These are phyloP conservation scores for Phytopythium helicoides DNA, from an alignment of 352 stramenopile genomes.

Conservation along the genomic window DNA sequence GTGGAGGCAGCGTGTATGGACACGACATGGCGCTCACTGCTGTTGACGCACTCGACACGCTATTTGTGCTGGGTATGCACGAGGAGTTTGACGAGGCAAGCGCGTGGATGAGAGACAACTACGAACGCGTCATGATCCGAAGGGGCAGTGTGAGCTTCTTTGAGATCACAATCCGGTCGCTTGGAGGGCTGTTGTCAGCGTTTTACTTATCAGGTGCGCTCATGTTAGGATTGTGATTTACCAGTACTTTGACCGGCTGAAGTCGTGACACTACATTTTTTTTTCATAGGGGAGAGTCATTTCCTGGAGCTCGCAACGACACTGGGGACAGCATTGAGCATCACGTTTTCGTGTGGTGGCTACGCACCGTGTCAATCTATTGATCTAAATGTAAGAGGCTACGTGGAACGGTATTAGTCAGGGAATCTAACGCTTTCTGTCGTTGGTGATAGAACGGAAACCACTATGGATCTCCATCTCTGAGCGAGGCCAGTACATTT, in stretches of 20 bases:
- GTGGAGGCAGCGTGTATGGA: constrained; percentile 22
- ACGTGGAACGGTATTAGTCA: background rate
- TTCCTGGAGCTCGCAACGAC: constrained; percentile 39
- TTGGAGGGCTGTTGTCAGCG: constrained; percentile 54
- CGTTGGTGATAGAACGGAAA: constrained; percentile 9
- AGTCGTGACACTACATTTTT: too few relatives aligned
- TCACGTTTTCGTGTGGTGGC: constrained; percentile 31
- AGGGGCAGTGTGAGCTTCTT: constrained; percentile 49
- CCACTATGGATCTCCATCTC: constrained; percentile 16
- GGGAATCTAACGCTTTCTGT: background rate
- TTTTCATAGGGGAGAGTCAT: constrained; percentile 28
- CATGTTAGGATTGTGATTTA: too few relatives aligned
- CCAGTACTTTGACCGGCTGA: too few relatives aligned
- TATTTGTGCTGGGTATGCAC: constrained; percentile 59
- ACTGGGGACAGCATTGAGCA: constrained; percentile 31
- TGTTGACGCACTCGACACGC: constrained; percentile 67
- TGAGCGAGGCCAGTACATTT: constrained; percentile 55
- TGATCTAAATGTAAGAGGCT: constrained; percentile 29
- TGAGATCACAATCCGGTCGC: constrained; percentile 55
- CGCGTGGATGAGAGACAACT: constrained; percentile 45
- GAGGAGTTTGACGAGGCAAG: constrained; percentile 64
- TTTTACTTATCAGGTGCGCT: constrained; percentile 44
- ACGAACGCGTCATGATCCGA: constrained; percentile 31
- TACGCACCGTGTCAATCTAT: constrained; percentile 33
- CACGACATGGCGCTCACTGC: constrained; percentile 69